These are phyloP conservation scores for Suillus fuscotomentosus DNA, from an alignment of 768 basidiomycete species.

Conservation along the genomic window DNA sequence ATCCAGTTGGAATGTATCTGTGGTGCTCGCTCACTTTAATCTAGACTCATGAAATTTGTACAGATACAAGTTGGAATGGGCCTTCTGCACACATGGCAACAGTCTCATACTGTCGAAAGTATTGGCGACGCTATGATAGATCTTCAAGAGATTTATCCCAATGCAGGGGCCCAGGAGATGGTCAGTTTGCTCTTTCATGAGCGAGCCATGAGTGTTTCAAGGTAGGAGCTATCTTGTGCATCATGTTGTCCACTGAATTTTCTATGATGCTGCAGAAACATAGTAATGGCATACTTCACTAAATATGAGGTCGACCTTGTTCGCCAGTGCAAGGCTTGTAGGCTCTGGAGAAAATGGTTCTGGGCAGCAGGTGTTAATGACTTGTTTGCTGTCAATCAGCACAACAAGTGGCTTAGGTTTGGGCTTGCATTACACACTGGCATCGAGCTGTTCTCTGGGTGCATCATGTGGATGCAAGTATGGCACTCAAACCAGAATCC, in stretches of 20 bases:
- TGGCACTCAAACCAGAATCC: slow-evolving; percentile 29
- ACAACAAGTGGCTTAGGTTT: slow-evolving; percentile 46
- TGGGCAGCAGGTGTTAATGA: slow-evolving; percentile 44
- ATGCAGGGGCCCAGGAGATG: slow-evolving; percentile 27
- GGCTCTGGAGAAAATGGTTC: slow-evolving; percentile 30
- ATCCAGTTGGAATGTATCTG: too few relatives aligned
- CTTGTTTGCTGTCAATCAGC: slow-evolving; percentile 38
- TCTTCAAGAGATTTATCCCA: slow-evolving; percentile 22
- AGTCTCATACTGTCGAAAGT: slow-evolving; percentile 12
- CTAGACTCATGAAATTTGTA: not conserved
- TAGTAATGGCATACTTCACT: not conserved
- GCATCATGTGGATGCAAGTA: slow-evolving; percentile 21
- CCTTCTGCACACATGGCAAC: slow-evolving; percentile 12
- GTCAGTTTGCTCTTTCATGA: slow-evolving; percentile 21
- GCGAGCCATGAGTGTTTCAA: slow-evolving; percentile 20
- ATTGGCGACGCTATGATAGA: slow-evolving; percentile 17
- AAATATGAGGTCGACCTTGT: slow-evolving; percentile 23
- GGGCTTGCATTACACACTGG: slow-evolving; percentile 31
- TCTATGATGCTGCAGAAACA: not conserved
- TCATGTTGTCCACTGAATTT: too few relatives aligned
- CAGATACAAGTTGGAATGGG: slow-evolving; percentile 16
- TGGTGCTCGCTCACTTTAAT: not conserved
- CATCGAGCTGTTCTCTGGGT: slow-evolving; percentile 18
- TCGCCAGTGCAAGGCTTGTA: slow-evolving; percentile 7
- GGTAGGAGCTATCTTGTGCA: slow-evolving; percentile 10